Base-by-base conservation (phyloP, 352 stramenopile genomes). In the Globisporangium solare region DNA sequence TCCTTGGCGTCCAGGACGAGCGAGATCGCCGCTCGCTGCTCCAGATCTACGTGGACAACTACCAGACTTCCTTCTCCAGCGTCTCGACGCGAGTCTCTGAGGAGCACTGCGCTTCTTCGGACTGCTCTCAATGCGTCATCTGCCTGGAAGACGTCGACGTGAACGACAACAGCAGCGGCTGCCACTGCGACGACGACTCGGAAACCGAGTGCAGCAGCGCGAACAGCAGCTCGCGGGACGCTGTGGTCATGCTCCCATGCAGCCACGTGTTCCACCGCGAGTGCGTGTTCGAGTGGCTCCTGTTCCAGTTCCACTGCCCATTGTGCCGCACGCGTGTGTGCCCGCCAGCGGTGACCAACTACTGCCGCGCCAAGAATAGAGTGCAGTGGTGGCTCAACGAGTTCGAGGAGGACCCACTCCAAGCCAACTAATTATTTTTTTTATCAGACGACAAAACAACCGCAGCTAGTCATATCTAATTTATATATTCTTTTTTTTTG, bases 271-370 rank as follows among this genome's bases (percentile, higher is more conserved):
- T 92, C 58, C 82, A 89, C 67, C 75, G 82, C 18, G 66, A 83
- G 35, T 92, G 82, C 64, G 60, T 92, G 15, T 89, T 83, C 45
- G 74, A 88, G 64, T 91, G 81, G 81, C 65, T 91, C 11, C 51
- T 86, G 37, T 84, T 88, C 60, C 64, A 89, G 58, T 83, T 77
- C 60, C 74, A 88, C 41, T 92, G 81, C 47, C 81, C 81, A 11
- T 56, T 89, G 39, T 92, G 81, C 59, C 71, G 81, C 54, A 68
- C 63, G 24, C 79, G 67, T 17, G 68, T 88, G 24, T 74, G 76
- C 15, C 69, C 73, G 6, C 56, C 69, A 20, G 76, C 75, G 13
- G 69, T 83, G 59, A 86, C 68, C 20, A 88, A 82, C 54, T 86
- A 75, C 54, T 89, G 75, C 54, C 61, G 73, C 14, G 68, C 71